Evolutionary conservation across 495 filamentous ascomycete genomes (phyloP).

Genomic region (Podospora didyma): DNA sequence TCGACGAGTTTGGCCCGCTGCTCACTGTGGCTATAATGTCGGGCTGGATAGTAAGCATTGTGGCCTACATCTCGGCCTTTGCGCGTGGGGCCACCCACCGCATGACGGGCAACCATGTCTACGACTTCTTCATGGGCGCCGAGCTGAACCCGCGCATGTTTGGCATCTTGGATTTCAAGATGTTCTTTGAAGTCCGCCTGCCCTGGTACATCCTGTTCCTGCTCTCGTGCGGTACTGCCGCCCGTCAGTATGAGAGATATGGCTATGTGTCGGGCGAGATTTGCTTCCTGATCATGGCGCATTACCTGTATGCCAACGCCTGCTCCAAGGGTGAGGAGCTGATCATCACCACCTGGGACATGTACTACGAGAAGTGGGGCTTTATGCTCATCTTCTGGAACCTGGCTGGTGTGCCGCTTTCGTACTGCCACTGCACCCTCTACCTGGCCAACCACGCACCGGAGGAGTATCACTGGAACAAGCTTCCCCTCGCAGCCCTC

Average conservation of each 20-base stretch:
- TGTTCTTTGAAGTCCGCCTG: constrained; percentile 98
- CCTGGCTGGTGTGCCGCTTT: constrained; percentile 88
- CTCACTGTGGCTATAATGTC: constrained; percentile 88
- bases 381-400: constrained; percentile 99
- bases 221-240: constrained; percentile 69
- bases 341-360: constrained; percentile 92
- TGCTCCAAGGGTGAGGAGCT: constrained; percentile 95
- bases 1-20: constrained; percentile 92
- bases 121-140: constrained; percentile 99
- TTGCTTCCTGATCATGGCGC: constrained; percentile 83
- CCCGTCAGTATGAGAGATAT: constrained; percentile 82
- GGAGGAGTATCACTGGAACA: constrained; percentile 75
- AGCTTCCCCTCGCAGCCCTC: constrained; percentile 59
- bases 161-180: constrained; percentile 92
- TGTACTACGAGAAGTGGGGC: constrained; percentile 99
- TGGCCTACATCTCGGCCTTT: constrained; percentile 82
- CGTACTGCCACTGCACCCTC: constrained; percentile 94
- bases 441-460: constrained; percentile 90
- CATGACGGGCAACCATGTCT: constrained; percentile 88
- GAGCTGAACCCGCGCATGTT: constrained; percentile 96
- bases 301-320: constrained; percentile 94
- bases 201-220: constrained; percentile 95
- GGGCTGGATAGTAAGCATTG: constrained; percentile 71
- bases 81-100: constrained; percentile 76
- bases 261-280: constrained; percentile 92